Evolutionary conservation across 768 basidiomycete genomes (phyloP).

Genomic region (Boletus rubroflammeus): DNA sequence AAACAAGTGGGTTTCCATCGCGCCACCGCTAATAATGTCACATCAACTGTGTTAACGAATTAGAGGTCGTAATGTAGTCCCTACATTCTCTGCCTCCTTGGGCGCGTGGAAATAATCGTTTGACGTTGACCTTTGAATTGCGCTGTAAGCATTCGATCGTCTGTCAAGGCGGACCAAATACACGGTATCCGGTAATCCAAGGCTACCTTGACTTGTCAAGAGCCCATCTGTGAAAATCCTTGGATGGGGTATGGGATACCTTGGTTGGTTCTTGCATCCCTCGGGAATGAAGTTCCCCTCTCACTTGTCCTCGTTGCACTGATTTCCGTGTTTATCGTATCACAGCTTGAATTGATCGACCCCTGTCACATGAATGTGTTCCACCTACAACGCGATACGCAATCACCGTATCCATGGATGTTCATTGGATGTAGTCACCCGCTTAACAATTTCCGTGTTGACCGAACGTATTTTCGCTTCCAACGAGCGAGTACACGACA

Average conservation of each 20-base stretch:
- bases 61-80: not conserved
- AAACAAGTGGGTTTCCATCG: not conserved
- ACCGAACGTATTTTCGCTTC: not conserved
- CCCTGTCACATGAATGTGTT: constrained; percentile 18
- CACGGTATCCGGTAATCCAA: constrained; percentile 1
- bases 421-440: not conserved
- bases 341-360: constrained; percentile 5
- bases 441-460: constrained; percentile 13
- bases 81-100: not conserved
- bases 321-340: constrained; percentile 14
- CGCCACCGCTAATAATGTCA: constrained; percentile 1
- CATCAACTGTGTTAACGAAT: not conserved
- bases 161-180: not conserved
- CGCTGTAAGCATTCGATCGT: not conserved
- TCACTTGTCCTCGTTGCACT: constrained; percentile 2
- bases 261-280: not conserved
- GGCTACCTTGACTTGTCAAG: not conserved
- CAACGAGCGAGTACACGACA: constrained; percentile 1
- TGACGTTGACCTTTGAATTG: constrained; percentile 1
- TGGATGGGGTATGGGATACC: not conserved
- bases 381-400: not conserved
- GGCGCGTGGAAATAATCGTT: not conserved
- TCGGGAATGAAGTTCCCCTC: constrained; percentile 14
- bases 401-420: not conserved
- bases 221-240: not conserved